Evolutionary conservation across 2,329 filamentous ascomycete species (phyloP).

Genomic region (Sarocladiaceae sp.): DNA sequence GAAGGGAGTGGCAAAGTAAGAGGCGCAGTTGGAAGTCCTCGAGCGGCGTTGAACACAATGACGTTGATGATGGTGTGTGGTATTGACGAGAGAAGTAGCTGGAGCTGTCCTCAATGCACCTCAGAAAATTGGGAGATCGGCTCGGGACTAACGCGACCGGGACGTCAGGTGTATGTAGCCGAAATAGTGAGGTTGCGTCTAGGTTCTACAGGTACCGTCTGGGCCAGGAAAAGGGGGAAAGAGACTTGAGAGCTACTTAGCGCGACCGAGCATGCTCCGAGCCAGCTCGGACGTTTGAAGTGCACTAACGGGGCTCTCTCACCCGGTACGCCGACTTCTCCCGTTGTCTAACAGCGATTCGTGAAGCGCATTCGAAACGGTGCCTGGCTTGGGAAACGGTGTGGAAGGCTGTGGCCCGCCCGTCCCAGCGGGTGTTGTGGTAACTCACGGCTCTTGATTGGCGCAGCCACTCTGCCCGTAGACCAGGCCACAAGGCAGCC

Average conservation of each 20-base stretch:
- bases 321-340: background rate
- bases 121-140: constrained; percentile 5
- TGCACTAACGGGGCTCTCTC: background rate
- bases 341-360: background rate
- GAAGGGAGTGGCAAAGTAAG: background rate
- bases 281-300: background rate
- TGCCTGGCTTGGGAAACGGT: background rate
- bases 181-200: background rate
- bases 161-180: constrained; percentile 4
- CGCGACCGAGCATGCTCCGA: background rate
- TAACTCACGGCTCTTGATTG: background rate
- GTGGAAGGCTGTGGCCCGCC: background rate
- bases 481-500: constrained; percentile 2
- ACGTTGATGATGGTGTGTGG: background rate
- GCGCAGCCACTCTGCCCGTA: background rate
- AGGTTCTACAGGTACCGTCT: background rate
- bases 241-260: background rate
- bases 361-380: background rate
- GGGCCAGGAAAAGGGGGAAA: background rate
- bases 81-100: background rate
- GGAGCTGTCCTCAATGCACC: background rate
- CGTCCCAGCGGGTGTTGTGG: background rate
- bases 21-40: background rate
- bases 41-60: background rate
- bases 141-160: background rate